Conservation (phyloP, 371 early-diverging fungal genomes). For the Mucor lusitanicus region DNA sequence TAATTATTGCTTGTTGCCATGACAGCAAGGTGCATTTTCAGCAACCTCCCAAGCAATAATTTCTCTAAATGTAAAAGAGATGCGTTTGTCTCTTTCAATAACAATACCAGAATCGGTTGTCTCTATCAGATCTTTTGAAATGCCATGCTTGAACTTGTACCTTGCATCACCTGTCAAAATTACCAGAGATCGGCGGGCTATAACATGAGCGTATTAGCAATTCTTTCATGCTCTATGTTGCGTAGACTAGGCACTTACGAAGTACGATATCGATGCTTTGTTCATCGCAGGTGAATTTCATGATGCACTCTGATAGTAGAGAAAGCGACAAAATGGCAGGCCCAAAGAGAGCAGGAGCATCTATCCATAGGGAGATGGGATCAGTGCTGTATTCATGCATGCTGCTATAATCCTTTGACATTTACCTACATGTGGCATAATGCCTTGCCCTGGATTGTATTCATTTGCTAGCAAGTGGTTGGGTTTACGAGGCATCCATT, state of each 20-base stretch:
- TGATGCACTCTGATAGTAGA: slow-evolving; percentile 67
- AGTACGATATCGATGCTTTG: slow-evolving; percentile 39
- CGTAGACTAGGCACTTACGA: slow-evolving; percentile 32
- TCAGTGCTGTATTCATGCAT: background rate
- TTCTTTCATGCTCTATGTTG: no score
- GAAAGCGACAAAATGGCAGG: slow-evolving; percentile 66
- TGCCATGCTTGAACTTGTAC: slow-evolving; percentile 68
- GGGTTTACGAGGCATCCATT: slow-evolving; percentile 45
- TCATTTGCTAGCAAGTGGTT: slow-evolving; percentile 74
- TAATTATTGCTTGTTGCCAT: background rate
- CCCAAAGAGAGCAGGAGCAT: slow-evolving; percentile 70
- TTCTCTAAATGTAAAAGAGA: slow-evolving; percentile 50
- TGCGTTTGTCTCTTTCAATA: slow-evolving; percentile 40
- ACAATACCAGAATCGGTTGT: slow-evolving; percentile 19
- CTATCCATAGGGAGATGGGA: slow-evolving; percentile 19
- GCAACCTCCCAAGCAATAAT: slow-evolving; percentile 33
- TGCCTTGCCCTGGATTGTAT: slow-evolving; percentile 74
- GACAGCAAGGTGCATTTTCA: background rate
- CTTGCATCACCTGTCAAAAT: slow-evolving; percentile 66
- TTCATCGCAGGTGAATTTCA: slow-evolving; percentile 56
- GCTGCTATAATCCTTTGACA: slow-evolving; percentile 7
- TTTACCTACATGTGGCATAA: slow-evolving; percentile 54
- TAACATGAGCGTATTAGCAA: background rate
- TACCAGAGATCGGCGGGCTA: slow-evolving; percentile 67
- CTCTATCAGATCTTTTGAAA: slow-evolving; percentile 66